A percentile compares a stretch with the other conserved stretches of the same genome.
Evolutionary conservation across 2,329 filamentous ascomycete species (phyloP).

Genomic region (Clonostachys solani): DNA sequence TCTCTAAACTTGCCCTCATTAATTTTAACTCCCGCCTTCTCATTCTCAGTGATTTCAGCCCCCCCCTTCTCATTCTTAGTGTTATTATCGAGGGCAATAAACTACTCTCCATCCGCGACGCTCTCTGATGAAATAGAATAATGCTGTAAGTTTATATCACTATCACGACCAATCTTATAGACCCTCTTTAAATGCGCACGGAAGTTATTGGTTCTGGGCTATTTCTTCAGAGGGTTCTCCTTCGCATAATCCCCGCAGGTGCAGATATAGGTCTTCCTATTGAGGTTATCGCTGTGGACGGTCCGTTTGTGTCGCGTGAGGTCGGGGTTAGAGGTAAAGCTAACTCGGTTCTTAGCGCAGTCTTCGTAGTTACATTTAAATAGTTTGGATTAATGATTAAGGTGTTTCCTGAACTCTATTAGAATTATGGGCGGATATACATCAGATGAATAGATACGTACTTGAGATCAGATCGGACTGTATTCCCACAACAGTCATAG

Average conservation of each 20-base stretch:
- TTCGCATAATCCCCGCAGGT: conserved; percentile 13
- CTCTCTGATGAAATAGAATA: conserved; percentile 11
- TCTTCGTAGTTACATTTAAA: conserved; percentile 53
- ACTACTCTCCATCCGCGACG: too few relatives aligned
- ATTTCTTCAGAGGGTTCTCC: conserved; percentile 50
- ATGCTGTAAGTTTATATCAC: conserved; percentile 30
- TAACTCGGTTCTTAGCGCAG: conserved; percentile 53
- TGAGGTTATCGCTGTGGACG: conserved; percentile 45
- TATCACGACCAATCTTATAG: conserved; percentile 41
- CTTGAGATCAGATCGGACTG: conserved; percentile 49
- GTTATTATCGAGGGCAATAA: too few relatives aligned
- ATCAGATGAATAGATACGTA: conserved; percentile 20
- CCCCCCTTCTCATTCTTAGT: too few relatives aligned
- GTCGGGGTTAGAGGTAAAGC: conserved; percentile 81
- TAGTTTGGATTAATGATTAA: conserved; percentile 64
- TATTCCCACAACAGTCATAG: conserved; percentile 33
- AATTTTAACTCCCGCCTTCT: too few relatives aligned
- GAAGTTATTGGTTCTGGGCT: conserved; percentile 85
- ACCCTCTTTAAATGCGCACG: conserved; percentile 70
- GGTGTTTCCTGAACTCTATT: conserved; percentile 61
- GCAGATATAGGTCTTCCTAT: conserved; percentile 16
- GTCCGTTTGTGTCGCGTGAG: conserved; percentile 73
- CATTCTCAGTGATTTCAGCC: too few relatives aligned
- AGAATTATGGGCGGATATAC: background rate
- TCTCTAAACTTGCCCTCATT: too few relatives aligned